Conservation (phyloP, 176 grass and related monocot genomes). For the Microstegium vimineum region DNA sequence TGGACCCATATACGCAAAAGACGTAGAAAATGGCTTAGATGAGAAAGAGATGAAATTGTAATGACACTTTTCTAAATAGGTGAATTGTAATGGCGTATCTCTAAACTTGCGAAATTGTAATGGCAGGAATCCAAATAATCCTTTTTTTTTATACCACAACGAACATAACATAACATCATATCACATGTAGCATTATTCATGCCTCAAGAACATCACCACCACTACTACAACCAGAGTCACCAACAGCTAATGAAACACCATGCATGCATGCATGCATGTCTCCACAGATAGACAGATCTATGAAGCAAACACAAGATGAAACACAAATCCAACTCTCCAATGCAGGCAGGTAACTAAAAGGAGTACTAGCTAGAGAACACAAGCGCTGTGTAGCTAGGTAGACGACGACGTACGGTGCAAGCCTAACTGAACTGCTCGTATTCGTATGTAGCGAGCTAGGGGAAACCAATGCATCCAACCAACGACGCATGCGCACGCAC, state of each 20-base stretch:
- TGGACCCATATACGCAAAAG: too few relatives aligned
- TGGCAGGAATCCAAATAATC: too few relatives aligned
- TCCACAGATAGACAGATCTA: neutral
- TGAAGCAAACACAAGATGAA: neutral
- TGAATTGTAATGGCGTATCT: too few relatives aligned
- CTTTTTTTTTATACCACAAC: too few relatives aligned
- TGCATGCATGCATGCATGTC: neutral
- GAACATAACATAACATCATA: neutral
- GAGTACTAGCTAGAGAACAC: neutral
- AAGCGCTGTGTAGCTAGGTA: neutral
- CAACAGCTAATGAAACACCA: constrained; percentile 21
- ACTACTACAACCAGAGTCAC: constrained; percentile 17
- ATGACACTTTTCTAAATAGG: too few relatives aligned
- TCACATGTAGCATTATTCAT: constrained; percentile 21
- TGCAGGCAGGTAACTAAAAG: neutral
- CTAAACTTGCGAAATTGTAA: too few relatives aligned
- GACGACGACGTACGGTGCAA: constrained; percentile 17
- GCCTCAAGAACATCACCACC: constrained; percentile 25
- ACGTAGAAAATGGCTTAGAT: too few relatives aligned
- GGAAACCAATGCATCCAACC: neutral
- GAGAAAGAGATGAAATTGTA: too few relatives aligned
- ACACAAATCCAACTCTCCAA: constrained; percentile 37
- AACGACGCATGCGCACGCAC: neutral
- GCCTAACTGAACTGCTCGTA: constrained; percentile 9
- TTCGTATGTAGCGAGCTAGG: neutral